phyloP scores from a whole-genome alignment of 768 basidiomycete species.

The Gyrodon lividus region DNA sequence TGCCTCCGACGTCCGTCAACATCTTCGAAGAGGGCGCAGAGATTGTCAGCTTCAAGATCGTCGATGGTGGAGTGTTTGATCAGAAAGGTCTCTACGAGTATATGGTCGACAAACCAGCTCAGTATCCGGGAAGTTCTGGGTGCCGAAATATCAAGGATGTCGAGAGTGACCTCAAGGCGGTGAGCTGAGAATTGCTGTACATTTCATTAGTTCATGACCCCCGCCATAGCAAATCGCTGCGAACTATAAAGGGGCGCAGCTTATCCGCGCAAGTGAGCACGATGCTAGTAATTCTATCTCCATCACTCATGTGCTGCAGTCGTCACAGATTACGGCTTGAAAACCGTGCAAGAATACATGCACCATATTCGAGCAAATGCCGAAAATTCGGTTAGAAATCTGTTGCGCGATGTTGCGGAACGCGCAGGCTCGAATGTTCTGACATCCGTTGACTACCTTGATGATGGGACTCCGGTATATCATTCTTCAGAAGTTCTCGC shows the following conservation, averaged over 20 bases:
- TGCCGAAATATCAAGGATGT: constrained; percentile 87
- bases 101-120: constrained; percentile 79
- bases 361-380: constrained; percentile 87
- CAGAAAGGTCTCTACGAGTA: constrained; percentile 68
- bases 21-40: constrained; percentile 95
- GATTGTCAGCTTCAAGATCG: constrained; percentile 89
- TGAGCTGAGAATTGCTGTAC: constrained; percentile 35
- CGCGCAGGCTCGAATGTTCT: constrained; percentile 65
- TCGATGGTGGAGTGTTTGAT: constrained; percentile 79
- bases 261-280: constrained; percentile 74
- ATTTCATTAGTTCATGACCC: neutral
- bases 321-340: constrained; percentile 81
- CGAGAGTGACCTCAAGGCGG: constrained; percentile 89
- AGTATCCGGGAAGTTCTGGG: constrained; percentile 83
- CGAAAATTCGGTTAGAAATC: constrained; percentile 79
- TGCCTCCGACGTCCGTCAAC: constrained; percentile 91
- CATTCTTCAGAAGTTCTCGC: neutral
- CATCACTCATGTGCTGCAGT: constrained; percentile 42
- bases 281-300: constrained; percentile 1
- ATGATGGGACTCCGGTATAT: constrained; percentile 81
- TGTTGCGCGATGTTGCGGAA: constrained; percentile 73
- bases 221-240: constrained; percentile 80
- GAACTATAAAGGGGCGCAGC: constrained; percentile 87
- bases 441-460: constrained; percentile 77
- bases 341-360: constrained; percentile 93